Percentiles rank a stretch among this genome's conserved stretches.
These are phyloP conservation scores for Carex myosuroides DNA, from an alignment of 176 grass and related monocot species.

Conservation along the genomic window DNA sequence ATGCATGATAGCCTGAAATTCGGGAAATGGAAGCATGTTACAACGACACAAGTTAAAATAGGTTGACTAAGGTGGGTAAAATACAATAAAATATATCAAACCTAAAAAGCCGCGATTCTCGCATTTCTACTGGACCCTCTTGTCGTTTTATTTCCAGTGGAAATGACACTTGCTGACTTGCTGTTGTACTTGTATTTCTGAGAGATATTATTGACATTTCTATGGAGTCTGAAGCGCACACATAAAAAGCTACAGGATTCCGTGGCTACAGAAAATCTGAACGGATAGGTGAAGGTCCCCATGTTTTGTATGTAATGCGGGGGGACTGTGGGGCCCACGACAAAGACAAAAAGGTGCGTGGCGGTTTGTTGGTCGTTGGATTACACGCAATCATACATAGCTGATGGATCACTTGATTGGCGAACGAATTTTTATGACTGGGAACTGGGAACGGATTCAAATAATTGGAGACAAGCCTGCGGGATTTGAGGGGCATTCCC, in stretches of 20 bases:
- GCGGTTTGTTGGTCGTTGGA: conserved; percentile 3
- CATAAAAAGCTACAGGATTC: not conserved
- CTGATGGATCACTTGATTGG: not conserved
- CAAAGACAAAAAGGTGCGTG: conserved; percentile 6
- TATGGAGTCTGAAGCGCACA: not conserved
- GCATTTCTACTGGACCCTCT: not conserved
- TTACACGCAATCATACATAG: conserved; percentile 16
- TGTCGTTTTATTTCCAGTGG: not conserved
- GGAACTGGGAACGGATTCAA: not conserved
- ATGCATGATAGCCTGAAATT: not conserved
- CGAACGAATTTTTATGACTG: not conserved
- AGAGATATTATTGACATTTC: not conserved
- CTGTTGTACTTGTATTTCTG: not conserved
- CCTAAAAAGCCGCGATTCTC: not conserved
- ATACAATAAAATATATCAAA: not conserved
- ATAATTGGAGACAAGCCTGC: not conserved
- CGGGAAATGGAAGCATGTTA: not conserved
- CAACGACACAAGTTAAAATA: not conserved
- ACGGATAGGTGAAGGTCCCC: not conserved
- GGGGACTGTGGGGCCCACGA: not conserved
- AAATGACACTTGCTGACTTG: not conserved
- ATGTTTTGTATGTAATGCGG: not conserved
- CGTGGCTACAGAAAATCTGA: not conserved
- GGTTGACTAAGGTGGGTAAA: not conserved
- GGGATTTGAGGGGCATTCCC: not conserved